Base-by-base conservation (phyloP, 106 monocot genomes). In the Platanthera guangdongensis region DNA sequence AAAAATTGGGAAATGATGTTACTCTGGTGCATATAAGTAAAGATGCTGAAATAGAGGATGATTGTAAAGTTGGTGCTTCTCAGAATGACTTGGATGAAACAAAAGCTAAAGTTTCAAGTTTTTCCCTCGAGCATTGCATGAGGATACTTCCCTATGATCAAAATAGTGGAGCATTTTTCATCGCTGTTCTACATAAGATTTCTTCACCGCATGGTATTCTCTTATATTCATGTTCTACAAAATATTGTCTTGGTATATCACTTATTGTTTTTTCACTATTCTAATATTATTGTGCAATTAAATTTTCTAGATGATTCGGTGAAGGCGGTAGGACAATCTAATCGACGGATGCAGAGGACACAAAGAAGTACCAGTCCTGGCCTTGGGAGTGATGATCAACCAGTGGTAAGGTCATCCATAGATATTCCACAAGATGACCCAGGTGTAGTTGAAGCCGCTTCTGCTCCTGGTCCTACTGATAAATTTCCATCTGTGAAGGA, bases 61-160 rank as follows among this genome's bases (percentile, higher is more conserved):
- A 21, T 71, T 47, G 76, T 12, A 32, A 57, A 8, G 32, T 45
- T 73, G 57, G 57, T 82, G 30, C 52, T 12, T 74, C 69, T 53
- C 54, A 15, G 30, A 73, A 71, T 39, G 74, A 74, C 32, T 0
- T 49, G 48, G 52, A 3, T 68, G 62, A 53, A 72, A 70, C 22
- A 51, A 74, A 80, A 74, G 78, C 72, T 50, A 83, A 87, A 82
- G 47, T 82, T 55, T 88, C 90, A 50, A 69, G 32, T 59, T 79
- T 84, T 77, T 92, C 88, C 12, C 88, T 99, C 64, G 88, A 90
- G 30, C 83, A 82, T 22, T 99, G 99, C 84, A 88, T 99, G 83
- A 86, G 99, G 84, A 94, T 99, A 78, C 75, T 94, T 78, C 99
- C 99, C 65, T 92, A 94, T 88, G 94, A 99, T 82, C 99, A 99